Conservation (phyloP, 2,329 filamentous ascomycete species). For the Calonectria leucothoes region DNA sequence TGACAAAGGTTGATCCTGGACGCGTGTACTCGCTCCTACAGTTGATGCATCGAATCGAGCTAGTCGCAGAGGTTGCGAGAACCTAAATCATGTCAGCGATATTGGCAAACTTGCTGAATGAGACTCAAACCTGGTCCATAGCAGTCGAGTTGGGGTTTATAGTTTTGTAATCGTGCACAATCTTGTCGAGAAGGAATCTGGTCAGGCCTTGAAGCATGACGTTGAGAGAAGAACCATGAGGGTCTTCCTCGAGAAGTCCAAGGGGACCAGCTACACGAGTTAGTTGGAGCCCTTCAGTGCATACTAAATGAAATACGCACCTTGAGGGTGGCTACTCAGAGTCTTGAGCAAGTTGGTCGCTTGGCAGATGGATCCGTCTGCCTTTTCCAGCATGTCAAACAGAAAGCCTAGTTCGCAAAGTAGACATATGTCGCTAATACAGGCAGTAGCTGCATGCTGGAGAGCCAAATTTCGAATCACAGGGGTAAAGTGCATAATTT, state of each 20-base stretch:
- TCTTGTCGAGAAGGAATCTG: constrained; percentile 85
- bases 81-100: constrained; percentile 45
- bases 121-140: constrained; percentile 72
- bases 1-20: constrained; percentile 82
- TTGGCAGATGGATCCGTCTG: constrained; percentile 92
- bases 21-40: constrained; percentile 89
- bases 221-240: constrained; percentile 78
- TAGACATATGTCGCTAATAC: constrained; percentile 84
- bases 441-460: constrained; percentile 88
- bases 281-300: constrained; percentile 19
- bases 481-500: constrained; percentile 92
- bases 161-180: constrained; percentile 80
- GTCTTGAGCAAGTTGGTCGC: constrained; percentile 95
- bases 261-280: constrained; percentile 71
- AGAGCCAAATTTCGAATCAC: constrained; percentile 88
- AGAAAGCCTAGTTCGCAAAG: constrained; percentile 95
- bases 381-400: constrained; percentile 98
- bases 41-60: constrained; percentile 83
- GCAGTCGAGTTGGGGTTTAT: constrained; percentile 70
- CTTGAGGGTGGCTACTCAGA: constrained; percentile 84
- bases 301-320: constrained; percentile 49
- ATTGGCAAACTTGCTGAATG: not conserved
- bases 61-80: constrained; percentile 77
- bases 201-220: constrained; percentile 88
- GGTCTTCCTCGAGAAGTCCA: constrained; percentile 86